Evolutionary conservation across 495 filamentous ascomycete genomes (phyloP).

Genomic region (Penicillium verhagenii): DNA sequence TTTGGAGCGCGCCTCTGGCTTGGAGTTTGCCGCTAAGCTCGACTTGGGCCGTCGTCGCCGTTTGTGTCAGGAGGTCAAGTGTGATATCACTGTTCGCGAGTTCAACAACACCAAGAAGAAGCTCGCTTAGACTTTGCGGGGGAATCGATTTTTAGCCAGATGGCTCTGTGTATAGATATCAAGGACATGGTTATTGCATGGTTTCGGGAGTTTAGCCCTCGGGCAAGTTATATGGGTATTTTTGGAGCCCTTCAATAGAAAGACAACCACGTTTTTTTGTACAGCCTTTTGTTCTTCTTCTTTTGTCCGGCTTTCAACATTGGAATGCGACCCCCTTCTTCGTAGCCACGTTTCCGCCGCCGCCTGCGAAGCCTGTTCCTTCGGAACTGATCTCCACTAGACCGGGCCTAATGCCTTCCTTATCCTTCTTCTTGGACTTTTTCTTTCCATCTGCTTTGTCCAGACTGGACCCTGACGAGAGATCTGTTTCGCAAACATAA

Average conservation of each 20-base stretch:
- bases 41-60: constrained; percentile 69
- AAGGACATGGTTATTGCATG: constrained; percentile 24
- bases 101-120: constrained; percentile 52
- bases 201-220: constrained; percentile 22
- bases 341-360: constrained; percentile 78
- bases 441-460: constrained; percentile 20
- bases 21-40: constrained; percentile 84
- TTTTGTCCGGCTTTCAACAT: constrained; percentile 49
- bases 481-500: constrained; percentile 84
- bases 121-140: neutral
- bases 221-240: constrained; percentile 15
- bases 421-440: constrained; percentile 48
- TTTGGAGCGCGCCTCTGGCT: constrained; percentile 84
- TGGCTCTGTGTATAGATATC: constrained; percentile 28
- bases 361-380: constrained; percentile 89
- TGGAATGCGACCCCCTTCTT: constrained; percentile 82
- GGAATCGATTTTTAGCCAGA: neutral
- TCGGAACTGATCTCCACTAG: constrained; percentile 82
- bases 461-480: constrained; percentile 40
- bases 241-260: constrained; percentile 1
- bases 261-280: neutral
- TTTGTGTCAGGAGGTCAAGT: constrained; percentile 82
- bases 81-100: constrained; percentile 76
- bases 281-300: neutral
- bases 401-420: constrained; percentile 61